Evolutionary conservation across 495 filamentous ascomycete genomes (phyloP), one percentile per base, ranked within the genome.

Genomic region (Talaromyces stipitatus): DNA sequence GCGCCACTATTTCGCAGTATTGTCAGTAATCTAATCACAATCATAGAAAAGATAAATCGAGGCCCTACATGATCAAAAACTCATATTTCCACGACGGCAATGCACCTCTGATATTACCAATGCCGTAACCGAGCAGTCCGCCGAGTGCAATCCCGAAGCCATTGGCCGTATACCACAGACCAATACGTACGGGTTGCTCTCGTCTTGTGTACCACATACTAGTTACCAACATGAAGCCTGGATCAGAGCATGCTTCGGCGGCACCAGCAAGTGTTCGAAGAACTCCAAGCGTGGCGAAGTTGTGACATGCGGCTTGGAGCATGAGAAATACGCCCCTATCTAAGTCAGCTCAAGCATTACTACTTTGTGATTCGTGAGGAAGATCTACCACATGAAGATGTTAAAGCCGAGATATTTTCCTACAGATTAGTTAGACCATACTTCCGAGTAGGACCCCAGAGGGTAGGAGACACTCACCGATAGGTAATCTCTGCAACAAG

Each of bases 91-190:
- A 82, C 0, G 77, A 80, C 5, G 78, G 73, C 29, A 82, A 67
- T 11, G 70, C 66, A 47, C 80, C 80, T 43, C 65, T 69, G 53
- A 83, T 78, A 43, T 81, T 72, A 1, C 81, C 79, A 43, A 83
- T 82, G 0, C 75, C 83, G 60, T 85, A 85, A 0, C 82, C 81
- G 0, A 85, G 62, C 2, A 86, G 66, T 0, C 82, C 83, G 28
- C 82, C 81, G 1, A 80, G 69, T 7, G 81, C 80, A 55, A 84
- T 82, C 3, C 81, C 82, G 11, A 83, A 57, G 0, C 82, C 82
- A 54, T 83, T 83, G 12, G 78, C 78, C 3, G 79, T 79, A 60
- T 84, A 85, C 81, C 81, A 85, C 2, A 81, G 56, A 4, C 79
- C 82, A 43, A 84, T 80, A 14, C 83, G 76, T 4, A 84, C 66